Conservation (phyloP, 257 asterid genomes). For the Solanum piurae region DNA sequence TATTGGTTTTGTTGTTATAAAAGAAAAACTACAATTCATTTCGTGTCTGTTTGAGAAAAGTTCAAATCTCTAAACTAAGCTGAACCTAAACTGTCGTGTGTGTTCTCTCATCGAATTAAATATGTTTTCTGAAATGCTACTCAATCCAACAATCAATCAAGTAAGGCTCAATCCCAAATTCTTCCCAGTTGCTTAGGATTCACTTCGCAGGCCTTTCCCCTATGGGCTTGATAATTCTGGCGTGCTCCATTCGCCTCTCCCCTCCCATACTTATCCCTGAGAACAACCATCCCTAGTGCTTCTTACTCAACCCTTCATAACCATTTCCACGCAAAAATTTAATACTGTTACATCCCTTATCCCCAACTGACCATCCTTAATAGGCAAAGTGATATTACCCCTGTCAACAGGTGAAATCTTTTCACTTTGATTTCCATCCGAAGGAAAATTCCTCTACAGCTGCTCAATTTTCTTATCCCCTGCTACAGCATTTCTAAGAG, state of each 20-base stretch:
- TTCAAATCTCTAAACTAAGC: background rate
- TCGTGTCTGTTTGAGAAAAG: background rate
- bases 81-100: background rate
- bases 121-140: background rate
- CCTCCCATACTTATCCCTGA: background rate
- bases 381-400: background rate
- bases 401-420: too few species aligned
- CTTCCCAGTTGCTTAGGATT: background rate
- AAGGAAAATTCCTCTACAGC: background rate
- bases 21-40: background rate
- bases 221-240: background rate
- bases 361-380: background rate
- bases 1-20: background rate
- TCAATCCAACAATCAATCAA: background rate
- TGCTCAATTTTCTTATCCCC: background rate
- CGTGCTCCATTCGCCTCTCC: background rate
- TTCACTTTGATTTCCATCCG: too few species aligned
- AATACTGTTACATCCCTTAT: background rate
- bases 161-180: background rate
- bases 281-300: background rate
- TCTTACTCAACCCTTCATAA: background rate
- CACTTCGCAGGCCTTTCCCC: background rate
- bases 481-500: background rate
- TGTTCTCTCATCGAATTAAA: background rate
- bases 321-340: background rate